Percentiles rank a stretch among this genome's conserved stretches.
Conservation (phyloP, 805 yeast species). For the Barnettozyma populi region DNA sequence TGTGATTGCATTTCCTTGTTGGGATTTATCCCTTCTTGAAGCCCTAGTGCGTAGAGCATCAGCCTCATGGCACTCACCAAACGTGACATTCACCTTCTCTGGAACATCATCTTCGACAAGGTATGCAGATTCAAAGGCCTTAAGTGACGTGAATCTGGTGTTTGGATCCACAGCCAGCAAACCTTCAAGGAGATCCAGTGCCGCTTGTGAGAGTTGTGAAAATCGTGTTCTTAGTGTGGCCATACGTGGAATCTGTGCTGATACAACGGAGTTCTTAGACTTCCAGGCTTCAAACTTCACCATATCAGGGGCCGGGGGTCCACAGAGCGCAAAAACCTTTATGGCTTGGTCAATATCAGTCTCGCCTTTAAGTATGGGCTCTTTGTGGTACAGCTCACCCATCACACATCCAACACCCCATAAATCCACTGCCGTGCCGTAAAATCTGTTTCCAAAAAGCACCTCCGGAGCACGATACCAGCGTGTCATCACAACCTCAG, state of each 20-base stretch:
- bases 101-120: constrained; percentile 62
- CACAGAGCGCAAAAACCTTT: constrained; percentile 72
- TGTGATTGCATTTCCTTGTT: neutral
- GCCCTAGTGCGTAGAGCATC: constrained; percentile 58
- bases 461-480: constrained; percentile 98
- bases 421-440: constrained; percentile 92
- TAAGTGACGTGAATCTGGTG: constrained; percentile 70
- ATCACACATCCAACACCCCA: constrained; percentile 98
- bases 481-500: constrained; percentile 83
- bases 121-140: constrained; percentile 67
- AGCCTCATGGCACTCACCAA: constrained; percentile 86
- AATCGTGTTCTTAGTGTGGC: constrained; percentile 45
- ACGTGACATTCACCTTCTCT: constrained; percentile 38
- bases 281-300: constrained; percentile 31
- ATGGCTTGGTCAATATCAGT: constrained; percentile 87
- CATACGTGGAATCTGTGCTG: constrained; percentile 18
- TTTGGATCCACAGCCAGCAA: constrained; percentile 67
- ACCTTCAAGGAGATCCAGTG: constrained; percentile 52
- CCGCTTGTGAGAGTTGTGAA: constrained; percentile 32
- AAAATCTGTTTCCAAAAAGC: constrained; percentile 74
- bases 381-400: constrained; percentile 78
- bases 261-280: constrained; percentile 5
- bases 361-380: constrained; percentile 80
- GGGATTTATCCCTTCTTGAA: constrained; percentile 20
- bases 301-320: constrained; percentile 54